Percentiles rank a stretch among this genome's conserved stretches.
Conservation (phyloP, 176 grass and related monocot species). For the Ananas comosus region DNA sequence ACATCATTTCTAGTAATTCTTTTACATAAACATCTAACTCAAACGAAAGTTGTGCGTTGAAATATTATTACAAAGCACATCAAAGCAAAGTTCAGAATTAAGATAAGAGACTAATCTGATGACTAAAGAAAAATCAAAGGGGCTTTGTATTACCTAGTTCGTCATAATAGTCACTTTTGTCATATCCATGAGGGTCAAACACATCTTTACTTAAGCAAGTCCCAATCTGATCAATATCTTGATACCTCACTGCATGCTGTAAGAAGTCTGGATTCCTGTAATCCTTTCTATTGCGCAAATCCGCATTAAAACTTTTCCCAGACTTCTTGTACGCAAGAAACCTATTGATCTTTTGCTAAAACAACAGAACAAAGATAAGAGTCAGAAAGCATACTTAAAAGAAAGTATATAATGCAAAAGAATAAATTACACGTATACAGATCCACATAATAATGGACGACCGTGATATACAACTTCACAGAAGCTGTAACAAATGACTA, state of each 20-base stretch:
- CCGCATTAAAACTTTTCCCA: slow-evolving; percentile 93
- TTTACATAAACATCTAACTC: background rate
- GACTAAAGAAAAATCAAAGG: background rate
- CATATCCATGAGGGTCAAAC: slow-evolving; percentile 77
- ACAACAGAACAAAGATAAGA: slow-evolving; percentile 8
- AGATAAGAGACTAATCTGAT: background rate
- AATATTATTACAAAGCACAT: background rate
- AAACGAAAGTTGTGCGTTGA: no score
- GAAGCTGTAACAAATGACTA: no score
- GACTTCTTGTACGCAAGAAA: slow-evolving; percentile 62
- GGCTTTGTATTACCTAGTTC: slow-evolving; percentile 53
- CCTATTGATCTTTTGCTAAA: slow-evolving; percentile 75
- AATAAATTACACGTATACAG: background rate
- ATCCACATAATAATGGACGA: no score
- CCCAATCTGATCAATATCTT: slow-evolving; percentile 94
- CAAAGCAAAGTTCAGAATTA: background rate
- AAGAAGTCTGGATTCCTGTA: slow-evolving; percentile 94
- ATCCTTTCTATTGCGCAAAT: slow-evolving; percentile 91
- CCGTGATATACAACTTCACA: no score
- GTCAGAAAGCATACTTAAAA: slow-evolving; percentile 14
- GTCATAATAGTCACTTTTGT: slow-evolving; percentile 80
- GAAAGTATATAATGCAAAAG: background rate
- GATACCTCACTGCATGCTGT: slow-evolving; percentile 96
- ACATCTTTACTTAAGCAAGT: slow-evolving; percentile 92
- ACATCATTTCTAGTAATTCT: background rate